Evolutionary conservation across 179 eudicot species (phyloP), one percentile per base, ranked within the genome.

Genomic region (Spinacia oleracea): DNA sequence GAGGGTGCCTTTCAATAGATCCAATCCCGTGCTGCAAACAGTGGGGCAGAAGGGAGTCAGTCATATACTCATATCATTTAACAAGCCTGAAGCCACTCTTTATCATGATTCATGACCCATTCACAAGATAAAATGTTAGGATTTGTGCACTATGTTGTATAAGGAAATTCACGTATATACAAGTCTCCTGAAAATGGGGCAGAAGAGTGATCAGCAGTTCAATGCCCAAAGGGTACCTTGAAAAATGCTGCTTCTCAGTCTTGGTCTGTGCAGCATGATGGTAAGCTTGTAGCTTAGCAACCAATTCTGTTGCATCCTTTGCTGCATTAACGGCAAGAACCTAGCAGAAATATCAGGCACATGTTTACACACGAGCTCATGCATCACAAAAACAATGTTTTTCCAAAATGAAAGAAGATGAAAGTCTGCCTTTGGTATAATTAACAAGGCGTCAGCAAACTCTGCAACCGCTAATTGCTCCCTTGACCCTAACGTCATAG

Each of bases 381-480:
- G n/a, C n/a, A n/a, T n/a, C 53, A 58, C 7, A 25, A 65, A 45
- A 45, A 2, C 31, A 67, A 43, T 20, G 40, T 9, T 51, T 9
- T 51, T 21, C 40, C 59, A 27, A n/a, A 59, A 75, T 46, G 46
- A 59, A 58, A 77, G 3, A 45, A 38, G 35, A 67, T 42, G 59
- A 63, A 8, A 60, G 6, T 66, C 58, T 64, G 93, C 99, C 99
- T 96, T 96, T 12, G 99, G 99, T 35, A 94, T 91, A 80, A 94
- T 76, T 51, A 91, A 81, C 83, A 94, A 83, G 58, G 98, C 92
- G 86, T 94, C 98, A 77, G 98, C 98, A 79, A 93, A 96, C 75
- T 96, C 97, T 51, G 98, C 99, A 83, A 96, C 91, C 43, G 99
- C 99, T 70, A 93, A 81, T 85, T 96, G 99, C 87, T 96, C 99